Conservation (phyloP, 345 rosid species). For the Hypericum perforatum region DNA sequence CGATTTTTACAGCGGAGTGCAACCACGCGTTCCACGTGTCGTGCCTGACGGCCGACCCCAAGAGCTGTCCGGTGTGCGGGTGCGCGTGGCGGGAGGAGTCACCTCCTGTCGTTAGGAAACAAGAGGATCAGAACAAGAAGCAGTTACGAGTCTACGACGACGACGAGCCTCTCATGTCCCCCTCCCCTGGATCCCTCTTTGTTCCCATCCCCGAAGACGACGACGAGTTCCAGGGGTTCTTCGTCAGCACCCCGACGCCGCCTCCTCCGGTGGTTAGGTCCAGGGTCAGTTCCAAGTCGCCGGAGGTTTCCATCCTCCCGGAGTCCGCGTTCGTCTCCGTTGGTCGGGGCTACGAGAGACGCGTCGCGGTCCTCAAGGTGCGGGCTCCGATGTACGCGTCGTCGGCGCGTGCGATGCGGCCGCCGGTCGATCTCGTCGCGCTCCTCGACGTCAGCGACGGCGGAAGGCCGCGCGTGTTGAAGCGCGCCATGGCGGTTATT, state of each 20-base stretch:
- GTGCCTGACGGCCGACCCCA: constrained; percentile 45
- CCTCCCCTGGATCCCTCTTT: constrained; percentile 38
- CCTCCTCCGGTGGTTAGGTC: constrained; percentile 18
- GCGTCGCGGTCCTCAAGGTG: constrained; percentile 46
- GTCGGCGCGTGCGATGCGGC: constrained; percentile 25
- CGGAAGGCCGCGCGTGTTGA: constrained; percentile 40
- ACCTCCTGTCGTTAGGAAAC: constrained; percentile 10
- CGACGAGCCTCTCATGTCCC: constrained; percentile 66
- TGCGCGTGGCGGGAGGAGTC: constrained; percentile 47
- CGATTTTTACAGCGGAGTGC: constrained; percentile 92
- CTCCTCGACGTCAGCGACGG: constrained; percentile 63
- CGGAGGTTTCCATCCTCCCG: constrained; percentile 38
- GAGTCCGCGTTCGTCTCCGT: constrained; percentile 60
- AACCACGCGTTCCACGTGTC: constrained; percentile 73
- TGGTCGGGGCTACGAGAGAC: constrained; percentile 47
- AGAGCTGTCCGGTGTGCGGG: constrained; percentile 69
- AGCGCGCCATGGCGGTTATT: constrained; percentile 51
- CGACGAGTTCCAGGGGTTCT: constrained; percentile 54
- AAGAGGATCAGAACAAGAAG: constrained; percentile 19
- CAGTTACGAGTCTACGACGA: constrained; percentile 57
- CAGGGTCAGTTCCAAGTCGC: constrained; percentile 14
- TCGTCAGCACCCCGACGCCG: constrained; percentile 14
- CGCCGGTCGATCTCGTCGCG: constrained; percentile 59
- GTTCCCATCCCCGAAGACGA: constrained; percentile 54
- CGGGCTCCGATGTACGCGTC: constrained; percentile 41